Conservation (phyloP, 768 basidiomycete genomes). For the Phylloporus sp. region DNA sequence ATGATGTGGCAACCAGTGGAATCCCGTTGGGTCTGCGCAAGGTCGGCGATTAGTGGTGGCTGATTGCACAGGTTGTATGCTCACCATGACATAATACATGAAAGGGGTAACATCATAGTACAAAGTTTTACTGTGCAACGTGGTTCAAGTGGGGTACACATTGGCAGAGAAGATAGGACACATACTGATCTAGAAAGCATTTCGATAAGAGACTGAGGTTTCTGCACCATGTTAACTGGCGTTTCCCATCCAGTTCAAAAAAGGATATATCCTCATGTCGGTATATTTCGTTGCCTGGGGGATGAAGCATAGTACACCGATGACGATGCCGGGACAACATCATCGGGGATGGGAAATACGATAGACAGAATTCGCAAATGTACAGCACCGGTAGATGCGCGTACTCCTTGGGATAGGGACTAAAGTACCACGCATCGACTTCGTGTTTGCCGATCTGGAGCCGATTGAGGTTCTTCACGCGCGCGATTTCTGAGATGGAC, state of each 20-base stretch:
- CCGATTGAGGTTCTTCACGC: slow-evolving; percentile 97
- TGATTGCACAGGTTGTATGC: slow-evolving; percentile 18
- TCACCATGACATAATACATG: slow-evolving; percentile 98
- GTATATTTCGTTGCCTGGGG: slow-evolving; percentile 99
- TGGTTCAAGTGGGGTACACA: slow-evolving; percentile 9
- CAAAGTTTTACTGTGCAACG: slow-evolving; percentile 75
- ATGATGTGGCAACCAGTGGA: slow-evolving; percentile 89
- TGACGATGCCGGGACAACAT: slow-evolving; percentile 89
- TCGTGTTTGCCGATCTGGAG: slow-evolving; percentile 95
- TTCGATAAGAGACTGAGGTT: slow-evolving; percentile 96
- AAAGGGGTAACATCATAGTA: slow-evolving; percentile 99
- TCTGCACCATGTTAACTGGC: slow-evolving; percentile 93
- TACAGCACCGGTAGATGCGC: slow-evolving; percentile 92
- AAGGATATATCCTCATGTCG: slow-evolving; percentile 95
- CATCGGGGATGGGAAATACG: slow-evolving; percentile 84
- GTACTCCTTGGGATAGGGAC: slow-evolving; percentile 97
- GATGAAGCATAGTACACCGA: slow-evolving; percentile 87
- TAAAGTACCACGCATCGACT: slow-evolving; percentile 99
- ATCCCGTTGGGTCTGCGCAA: slow-evolving; percentile 69
- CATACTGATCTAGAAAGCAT: slow-evolving; percentile 96
- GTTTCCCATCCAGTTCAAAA: slow-evolving; percentile 97
- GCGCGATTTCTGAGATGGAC: slow-evolving; percentile 93
- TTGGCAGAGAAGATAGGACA: slow-evolving; percentile 22
- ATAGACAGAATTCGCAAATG: slow-evolving; percentile 98
- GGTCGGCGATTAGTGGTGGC: slow-evolving; percentile 10